Conservation (phyloP, 2,329 filamentous ascomycete species). For the Ceratocystis diversiconidia region DNA sequence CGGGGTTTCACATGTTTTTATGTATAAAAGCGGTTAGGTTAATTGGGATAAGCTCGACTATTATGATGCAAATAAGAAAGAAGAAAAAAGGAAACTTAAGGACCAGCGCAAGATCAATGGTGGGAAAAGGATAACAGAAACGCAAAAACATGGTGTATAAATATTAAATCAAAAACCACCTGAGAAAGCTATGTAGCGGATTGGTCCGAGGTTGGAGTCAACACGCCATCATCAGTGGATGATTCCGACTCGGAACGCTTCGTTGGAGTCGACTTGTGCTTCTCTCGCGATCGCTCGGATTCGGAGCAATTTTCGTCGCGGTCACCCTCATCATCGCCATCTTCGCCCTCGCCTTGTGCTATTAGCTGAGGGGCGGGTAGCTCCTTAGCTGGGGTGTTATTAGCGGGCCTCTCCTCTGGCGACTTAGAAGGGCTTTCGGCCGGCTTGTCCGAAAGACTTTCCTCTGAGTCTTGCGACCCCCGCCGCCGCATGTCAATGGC, state of each 20-base stretch:
- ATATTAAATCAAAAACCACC: not conserved
- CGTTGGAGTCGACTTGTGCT: not conserved
- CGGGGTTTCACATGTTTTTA: not conserved
- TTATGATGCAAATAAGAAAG: not conserved
- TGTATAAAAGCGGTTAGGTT: not conserved
- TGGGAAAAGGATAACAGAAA: not conserved
- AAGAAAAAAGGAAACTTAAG: not conserved
- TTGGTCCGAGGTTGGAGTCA: slow-evolving; percentile 1
- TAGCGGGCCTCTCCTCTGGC: not conserved
- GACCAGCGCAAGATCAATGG: not conserved
- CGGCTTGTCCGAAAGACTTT: slow-evolving; percentile 9
- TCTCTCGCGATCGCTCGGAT: not conserved
- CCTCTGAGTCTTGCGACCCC: slow-evolving; percentile 24
- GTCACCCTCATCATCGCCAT: slow-evolving; percentile 11
- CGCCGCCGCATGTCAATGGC: slow-evolving; percentile 28
- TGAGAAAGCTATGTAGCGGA: not conserved
- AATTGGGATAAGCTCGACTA: not conserved
- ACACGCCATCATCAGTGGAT: not conserved
- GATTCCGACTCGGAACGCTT: not conserved
- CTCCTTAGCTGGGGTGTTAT: not conserved
- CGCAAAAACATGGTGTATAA: not conserved
- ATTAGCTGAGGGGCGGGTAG: not conserved
- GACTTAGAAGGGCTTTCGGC: not conserved
- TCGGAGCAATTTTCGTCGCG: not conserved
- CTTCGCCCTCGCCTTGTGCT: slow-evolving; percentile 1